Percentiles rank a stretch among this genome's conserved stretches.
Evolutionary conservation across 495 filamentous ascomycete genomes (phyloP).

Genomic region (Xylaria intraflava): DNA sequence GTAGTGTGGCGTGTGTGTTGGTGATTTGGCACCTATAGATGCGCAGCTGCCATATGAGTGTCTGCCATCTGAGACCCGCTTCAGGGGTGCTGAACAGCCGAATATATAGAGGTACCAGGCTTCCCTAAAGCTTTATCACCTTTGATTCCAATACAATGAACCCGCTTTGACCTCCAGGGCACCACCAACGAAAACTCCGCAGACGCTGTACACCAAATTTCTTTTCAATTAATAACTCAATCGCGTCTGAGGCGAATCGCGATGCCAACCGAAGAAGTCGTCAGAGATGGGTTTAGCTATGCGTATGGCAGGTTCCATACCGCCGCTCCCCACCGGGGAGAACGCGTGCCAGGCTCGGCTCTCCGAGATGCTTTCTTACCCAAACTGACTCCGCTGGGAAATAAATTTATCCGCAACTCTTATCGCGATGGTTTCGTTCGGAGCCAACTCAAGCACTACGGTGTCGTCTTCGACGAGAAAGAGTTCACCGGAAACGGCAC

Average conservation of each 20-base stretch:
- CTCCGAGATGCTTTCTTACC: constrained; percentile 8
- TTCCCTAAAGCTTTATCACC: no score
- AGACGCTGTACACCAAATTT: no score
- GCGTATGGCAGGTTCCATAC: constrained; percentile 1
- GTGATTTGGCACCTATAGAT: no score
- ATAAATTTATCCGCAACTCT: neutral
- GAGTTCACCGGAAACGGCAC: constrained; percentile 16
- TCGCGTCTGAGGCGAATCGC: neutral
- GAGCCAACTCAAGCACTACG: constrained; percentile 16
- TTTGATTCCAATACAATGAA: no score
- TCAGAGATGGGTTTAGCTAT: constrained; percentile 9
- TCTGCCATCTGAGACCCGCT: no score
- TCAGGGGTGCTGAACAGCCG: no score
- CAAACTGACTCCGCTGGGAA: neutral
- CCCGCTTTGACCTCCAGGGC: no score
- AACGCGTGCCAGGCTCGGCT: constrained; percentile 7
- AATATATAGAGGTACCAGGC: no score
- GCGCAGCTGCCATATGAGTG: no score
- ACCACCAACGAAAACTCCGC: no score
- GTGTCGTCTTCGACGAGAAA: constrained; percentile 11
- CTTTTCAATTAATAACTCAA: no score
- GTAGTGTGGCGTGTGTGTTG: no score
- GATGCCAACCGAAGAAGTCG: neutral
- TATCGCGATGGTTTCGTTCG: constrained; percentile 4
- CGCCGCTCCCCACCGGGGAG: neutral